phyloP scores from a whole-genome alignment of 192 early-diverging fungal genomes.

The Backusella liffmaniae region DNA sequence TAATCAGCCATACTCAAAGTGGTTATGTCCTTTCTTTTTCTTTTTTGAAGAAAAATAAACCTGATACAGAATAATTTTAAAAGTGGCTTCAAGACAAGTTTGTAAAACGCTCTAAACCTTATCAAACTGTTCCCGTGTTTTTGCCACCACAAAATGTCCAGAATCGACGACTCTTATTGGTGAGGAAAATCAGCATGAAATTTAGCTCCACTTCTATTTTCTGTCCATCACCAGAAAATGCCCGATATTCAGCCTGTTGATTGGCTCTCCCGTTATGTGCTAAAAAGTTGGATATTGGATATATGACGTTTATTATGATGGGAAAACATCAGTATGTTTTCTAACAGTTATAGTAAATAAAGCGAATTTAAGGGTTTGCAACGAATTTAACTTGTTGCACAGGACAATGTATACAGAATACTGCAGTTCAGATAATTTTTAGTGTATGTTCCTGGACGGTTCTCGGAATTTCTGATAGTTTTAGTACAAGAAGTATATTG shows the following conservation, averaged over 20 bases:
- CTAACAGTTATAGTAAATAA: background rate
- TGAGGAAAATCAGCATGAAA: background rate
- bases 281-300: background rate
- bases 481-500: background rate
- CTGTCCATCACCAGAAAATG: background rate
- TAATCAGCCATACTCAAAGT: background rate
- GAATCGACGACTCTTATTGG: background rate
- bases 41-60: background rate
- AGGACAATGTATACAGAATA: background rate
- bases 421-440: background rate
- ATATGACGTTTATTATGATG: background rate
- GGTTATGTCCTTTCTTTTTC: background rate
- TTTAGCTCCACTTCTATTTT: background rate
- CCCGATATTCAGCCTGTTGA: background rate
- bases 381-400: background rate
- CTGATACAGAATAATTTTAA: too few species aligned
- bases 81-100: too few species aligned
- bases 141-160: background rate
- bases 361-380: background rate
- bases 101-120: too few species aligned
- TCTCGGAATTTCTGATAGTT: background rate
- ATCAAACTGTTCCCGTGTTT: background rate
- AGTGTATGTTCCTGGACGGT: background rate
- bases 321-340: background rate
- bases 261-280: background rate